Percentiles rank a stretch among this genome's conserved stretches.
Evolutionary conservation across 148 eudicot genomes (phyloP).

Genomic region (Bassia scoparia): DNA sequence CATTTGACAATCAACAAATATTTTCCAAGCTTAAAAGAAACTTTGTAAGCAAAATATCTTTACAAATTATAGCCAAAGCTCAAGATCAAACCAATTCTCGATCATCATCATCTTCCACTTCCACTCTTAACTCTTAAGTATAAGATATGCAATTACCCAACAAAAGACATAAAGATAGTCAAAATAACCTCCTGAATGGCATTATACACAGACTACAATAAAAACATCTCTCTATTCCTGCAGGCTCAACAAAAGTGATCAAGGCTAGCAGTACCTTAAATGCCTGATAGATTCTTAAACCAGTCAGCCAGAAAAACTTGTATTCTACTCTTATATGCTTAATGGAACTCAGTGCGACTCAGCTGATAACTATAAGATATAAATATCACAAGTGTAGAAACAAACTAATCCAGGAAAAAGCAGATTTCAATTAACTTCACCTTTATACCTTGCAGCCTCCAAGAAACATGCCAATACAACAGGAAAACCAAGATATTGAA

Average conservation of each 20-base stretch:
- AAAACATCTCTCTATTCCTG: constrained; percentile 7
- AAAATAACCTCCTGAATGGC: constrained; percentile 30
- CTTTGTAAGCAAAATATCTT: constrained; percentile 1
- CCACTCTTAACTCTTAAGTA: background rate
- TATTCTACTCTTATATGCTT: background rate
- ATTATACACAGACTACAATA: background rate
- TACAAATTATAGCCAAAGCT: constrained; percentile 13
- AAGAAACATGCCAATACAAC: background rate
- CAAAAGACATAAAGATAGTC: constrained; percentile 18
- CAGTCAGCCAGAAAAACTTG: background rate
- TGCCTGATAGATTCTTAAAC: background rate
- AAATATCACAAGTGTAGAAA: background rate
- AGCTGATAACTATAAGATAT: background rate
- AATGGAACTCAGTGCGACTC: background rate
- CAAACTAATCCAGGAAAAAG: background rate
- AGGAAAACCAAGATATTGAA: background rate
- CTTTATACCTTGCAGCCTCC: no score
- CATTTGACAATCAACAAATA: constrained; percentile 16
- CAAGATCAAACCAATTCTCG: background rate
- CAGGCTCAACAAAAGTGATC: constrained; percentile 3
- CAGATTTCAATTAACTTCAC: background rate
- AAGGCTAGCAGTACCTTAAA: background rate
- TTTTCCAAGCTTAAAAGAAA: constrained; percentile 14
- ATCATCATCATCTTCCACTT: background rate
- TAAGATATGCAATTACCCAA: constrained; percentile 12